Percentiles rank a stretch among this genome's conserved stretches.
Evolutionary conservation across 1,139 yeast species (phyloP).

Genomic region (Wickerhamiella pararugosa): DNA sequence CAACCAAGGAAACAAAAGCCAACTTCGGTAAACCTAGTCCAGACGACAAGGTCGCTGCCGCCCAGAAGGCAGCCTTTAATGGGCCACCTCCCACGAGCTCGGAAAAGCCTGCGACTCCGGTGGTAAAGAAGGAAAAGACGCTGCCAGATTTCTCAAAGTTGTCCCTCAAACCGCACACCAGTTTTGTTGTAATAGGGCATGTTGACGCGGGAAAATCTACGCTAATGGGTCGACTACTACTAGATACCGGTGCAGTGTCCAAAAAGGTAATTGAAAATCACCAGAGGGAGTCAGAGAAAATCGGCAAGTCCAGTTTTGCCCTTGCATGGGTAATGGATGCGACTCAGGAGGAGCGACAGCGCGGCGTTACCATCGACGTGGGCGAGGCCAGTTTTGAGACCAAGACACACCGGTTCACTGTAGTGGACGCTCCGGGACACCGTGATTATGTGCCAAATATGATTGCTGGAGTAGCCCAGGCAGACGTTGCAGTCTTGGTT

Average conservation of each 20-base stretch:
- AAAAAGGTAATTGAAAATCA: conserved; percentile 60
- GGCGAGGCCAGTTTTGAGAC: conserved; percentile 79
- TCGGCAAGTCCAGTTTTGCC: conserved; percentile 88
- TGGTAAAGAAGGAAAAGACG: conserved; percentile 8
- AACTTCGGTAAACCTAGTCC: conserved; percentile 69
- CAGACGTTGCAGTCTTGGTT: conserved; percentile 55
- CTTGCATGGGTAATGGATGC: conserved; percentile 98
- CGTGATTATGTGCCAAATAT: conserved; percentile 96
- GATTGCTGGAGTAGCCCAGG: conserved; percentile 91
- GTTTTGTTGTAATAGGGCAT: conserved; percentile 82
- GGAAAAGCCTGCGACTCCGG: neutral
- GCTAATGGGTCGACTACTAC: conserved; percentile 73
- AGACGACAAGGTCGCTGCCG: conserved; percentile 53
- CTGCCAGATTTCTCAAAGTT: conserved; percentile 8
- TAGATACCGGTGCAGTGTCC: conserved; percentile 71
- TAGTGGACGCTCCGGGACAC: conserved; percentile 98
- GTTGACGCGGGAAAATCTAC: conserved; percentile 98
- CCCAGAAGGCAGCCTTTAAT: conserved; percentile 32
- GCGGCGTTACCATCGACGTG: conserved; percentile 88
- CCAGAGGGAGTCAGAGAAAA: conserved; percentile 62
- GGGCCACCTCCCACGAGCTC: neutral
- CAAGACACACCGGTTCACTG: conserved; percentile 47
- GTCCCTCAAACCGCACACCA: conserved; percentile 39
- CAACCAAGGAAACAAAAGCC: conserved; percentile 28
- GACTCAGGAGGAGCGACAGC: conserved; percentile 67